Conservation (phyloP, 2,329 filamentous ascomycete species). For the Ophiocordyceps camponoti-saundersi region DNA sequence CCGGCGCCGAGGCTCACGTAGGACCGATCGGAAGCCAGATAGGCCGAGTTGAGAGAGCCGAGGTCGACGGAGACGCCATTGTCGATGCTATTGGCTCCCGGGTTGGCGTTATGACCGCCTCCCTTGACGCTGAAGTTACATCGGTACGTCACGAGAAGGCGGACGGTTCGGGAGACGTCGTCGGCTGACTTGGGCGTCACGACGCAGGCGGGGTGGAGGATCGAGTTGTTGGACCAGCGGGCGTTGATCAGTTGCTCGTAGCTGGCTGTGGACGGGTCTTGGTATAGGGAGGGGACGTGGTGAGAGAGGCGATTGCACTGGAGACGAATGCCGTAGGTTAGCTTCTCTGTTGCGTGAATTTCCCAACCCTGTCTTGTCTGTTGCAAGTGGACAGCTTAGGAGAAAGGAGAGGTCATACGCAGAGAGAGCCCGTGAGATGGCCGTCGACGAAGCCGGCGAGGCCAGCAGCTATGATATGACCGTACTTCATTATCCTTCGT, state of each 20-base stretch:
- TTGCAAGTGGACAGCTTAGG: too few species aligned
- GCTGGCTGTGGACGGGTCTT: background rate
- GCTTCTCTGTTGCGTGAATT: background rate
- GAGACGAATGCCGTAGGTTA: background rate
- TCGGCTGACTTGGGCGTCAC: constrained; percentile 9
- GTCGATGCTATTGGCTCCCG: constrained; percentile 20
- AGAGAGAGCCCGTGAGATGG: background rate
- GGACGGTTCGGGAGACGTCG: background rate
- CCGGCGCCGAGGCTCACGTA: constrained; percentile 20
- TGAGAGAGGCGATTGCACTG: background rate
- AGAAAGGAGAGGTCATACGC: too few species aligned
- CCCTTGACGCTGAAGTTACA: constrained; percentile 17
- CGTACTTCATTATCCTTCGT: background rate
- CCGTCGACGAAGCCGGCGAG: background rate
- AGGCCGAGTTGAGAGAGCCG: constrained; percentile 11
- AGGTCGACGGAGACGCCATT: constrained; percentile 22
- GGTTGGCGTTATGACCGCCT: constrained; percentile 27
- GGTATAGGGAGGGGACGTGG: background rate
- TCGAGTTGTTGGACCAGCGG: background rate
- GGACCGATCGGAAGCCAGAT: constrained; percentile 1
- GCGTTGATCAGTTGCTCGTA: background rate
- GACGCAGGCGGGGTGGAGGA: constrained; percentile 9
- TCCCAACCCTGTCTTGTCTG: too few species aligned
- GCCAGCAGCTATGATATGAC: background rate
- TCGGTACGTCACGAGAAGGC: background rate